Evolutionary conservation across 345 rosid species (phyloP).

Genomic region (Kernera saxatilis): DNA sequence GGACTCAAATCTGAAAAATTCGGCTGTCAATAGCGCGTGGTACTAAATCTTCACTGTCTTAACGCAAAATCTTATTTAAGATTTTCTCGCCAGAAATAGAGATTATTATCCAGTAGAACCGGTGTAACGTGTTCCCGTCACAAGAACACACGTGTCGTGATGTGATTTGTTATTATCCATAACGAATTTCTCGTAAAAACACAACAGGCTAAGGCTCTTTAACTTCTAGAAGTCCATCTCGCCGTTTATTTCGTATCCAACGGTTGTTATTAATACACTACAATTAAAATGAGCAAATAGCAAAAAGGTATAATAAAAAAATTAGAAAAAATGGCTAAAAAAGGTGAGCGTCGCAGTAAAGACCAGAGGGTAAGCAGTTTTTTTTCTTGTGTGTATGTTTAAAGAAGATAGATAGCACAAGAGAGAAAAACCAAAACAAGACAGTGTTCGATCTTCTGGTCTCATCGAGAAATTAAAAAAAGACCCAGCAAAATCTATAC

Average conservation of each 20-base stretch:
- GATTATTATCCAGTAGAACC: constrained; percentile 6
- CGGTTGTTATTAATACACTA: not conserved
- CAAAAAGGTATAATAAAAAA: not conserved
- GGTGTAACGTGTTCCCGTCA: constrained; percentile 2
- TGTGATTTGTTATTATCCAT: not conserved
- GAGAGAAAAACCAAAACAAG: not conserved
- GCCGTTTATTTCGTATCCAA: constrained; percentile 11
- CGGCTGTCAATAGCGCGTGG: constrained; percentile 2
- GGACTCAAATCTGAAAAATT: not conserved
- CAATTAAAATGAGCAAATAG: not conserved
- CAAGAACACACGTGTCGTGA: not conserved
- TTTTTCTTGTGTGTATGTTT: not conserved
- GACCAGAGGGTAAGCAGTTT: constrained; percentile 30
- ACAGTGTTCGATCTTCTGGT: constrained; percentile 25
- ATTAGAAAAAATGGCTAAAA: not conserved
- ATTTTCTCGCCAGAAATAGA: constrained; percentile 3
- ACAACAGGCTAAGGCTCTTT: constrained; percentile 14
- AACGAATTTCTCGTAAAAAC: constrained; percentile 15
- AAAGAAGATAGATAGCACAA: constrained; percentile 16
- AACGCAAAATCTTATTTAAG: constrained; percentile 22
- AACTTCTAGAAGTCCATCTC: constrained; percentile 1
- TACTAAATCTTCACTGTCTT: constrained; percentile 2
- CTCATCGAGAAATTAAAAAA: not conserved
- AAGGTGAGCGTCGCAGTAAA: constrained; percentile 28
- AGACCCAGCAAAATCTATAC: not conserved